Percentiles rank a stretch among this genome's conserved stretches.
Evolutionary conservation across 2,329 filamentous ascomycete genomes (phyloP).

Genomic region (Dryadomyces quercivorus): DNA sequence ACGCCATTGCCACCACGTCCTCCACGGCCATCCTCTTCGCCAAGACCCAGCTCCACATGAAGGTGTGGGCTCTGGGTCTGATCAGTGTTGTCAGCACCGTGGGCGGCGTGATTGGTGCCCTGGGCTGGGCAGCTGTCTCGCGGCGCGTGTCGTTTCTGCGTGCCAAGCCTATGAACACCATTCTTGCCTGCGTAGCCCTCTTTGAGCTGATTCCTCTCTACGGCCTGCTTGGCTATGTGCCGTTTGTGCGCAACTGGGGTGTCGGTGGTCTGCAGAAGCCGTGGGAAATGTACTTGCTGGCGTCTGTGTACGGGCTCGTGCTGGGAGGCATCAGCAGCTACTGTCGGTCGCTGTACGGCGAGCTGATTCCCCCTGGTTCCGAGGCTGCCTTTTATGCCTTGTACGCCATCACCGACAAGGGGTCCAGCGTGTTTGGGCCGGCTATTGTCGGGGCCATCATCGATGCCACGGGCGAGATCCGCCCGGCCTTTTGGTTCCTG

Average conservation of each 20-base stretch:
- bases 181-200: slow-evolving; percentile 78
- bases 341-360: slow-evolving; percentile 83
- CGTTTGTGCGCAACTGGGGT: slow-evolving; percentile 61
- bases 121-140: slow-evolving; percentile 77
- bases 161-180: slow-evolving; percentile 65
- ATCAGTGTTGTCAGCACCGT: slow-evolving; percentile 89
- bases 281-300: slow-evolving; percentile 94
- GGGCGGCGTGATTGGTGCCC: slow-evolving; percentile 74
- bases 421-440: slow-evolving; percentile 84
- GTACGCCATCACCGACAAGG: slow-evolving; percentile 96
- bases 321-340: slow-evolving; percentile 88
- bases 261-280: slow-evolving; percentile 79
- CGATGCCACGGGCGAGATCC: slow-evolving; percentile 67
- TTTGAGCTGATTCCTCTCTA: slow-evolving; percentile 93
- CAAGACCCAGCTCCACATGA: slow-evolving; percentile 86
- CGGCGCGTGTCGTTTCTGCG: slow-evolving; percentile 46
- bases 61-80: slow-evolving; percentile 72
- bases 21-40: slow-evolving; percentile 93
- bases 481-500: slow-evolving; percentile 86
- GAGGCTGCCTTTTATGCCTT: slow-evolving; percentile 95
- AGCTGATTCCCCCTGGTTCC: slow-evolving; percentile 85
- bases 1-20: slow-evolving; percentile 87
- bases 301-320: slow-evolving; percentile 83
- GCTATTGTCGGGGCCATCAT: slow-evolving; percentile 90
- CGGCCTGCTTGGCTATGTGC: slow-evolving; percentile 77